Conservation (phyloP, 495 filamentous ascomycete species). For the Daldinia vernicosa region DNA sequence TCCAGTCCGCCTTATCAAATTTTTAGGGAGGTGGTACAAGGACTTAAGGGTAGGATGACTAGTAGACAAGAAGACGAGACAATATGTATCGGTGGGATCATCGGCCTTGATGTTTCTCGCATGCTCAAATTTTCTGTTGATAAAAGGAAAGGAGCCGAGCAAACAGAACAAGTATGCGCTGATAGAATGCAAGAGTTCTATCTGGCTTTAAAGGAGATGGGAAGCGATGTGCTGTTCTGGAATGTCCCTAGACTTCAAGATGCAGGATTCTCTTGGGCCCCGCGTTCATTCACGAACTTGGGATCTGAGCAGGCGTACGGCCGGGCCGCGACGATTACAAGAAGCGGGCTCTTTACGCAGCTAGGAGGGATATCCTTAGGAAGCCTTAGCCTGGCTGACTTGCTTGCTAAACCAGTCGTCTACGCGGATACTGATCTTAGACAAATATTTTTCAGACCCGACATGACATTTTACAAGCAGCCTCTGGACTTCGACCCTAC, state of each 20-base stretch:
- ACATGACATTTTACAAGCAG: not conserved
- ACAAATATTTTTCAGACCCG: not conserved
- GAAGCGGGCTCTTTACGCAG: not conserved
- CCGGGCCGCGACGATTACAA: not conserved
- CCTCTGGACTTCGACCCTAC: not conserved
- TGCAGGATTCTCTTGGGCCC: not conserved
- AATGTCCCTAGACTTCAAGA: not conserved
- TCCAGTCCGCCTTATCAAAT: not conserved
- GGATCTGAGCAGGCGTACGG: not conserved
- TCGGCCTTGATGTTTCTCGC: constrained; percentile 1
- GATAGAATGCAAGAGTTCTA: not conserved
- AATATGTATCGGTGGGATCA: not conserved
- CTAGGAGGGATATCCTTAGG: not conserved
- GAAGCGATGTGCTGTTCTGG: not conserved
- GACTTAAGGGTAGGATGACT: not conserved
- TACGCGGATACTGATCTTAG: not conserved
- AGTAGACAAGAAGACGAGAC: not conserved
- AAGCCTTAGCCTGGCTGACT: not conserved
- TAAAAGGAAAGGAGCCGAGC: not conserved
- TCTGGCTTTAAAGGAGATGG: not conserved
- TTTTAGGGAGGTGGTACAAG: not conserved
- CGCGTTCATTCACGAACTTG: not conserved
- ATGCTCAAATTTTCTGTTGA: not conserved
- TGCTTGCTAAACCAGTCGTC: not conserved
- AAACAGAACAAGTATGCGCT: not conserved